Conservation (phyloP, 1,284 basidiomycete genomes). For the Tilletia walkeri region DNA sequence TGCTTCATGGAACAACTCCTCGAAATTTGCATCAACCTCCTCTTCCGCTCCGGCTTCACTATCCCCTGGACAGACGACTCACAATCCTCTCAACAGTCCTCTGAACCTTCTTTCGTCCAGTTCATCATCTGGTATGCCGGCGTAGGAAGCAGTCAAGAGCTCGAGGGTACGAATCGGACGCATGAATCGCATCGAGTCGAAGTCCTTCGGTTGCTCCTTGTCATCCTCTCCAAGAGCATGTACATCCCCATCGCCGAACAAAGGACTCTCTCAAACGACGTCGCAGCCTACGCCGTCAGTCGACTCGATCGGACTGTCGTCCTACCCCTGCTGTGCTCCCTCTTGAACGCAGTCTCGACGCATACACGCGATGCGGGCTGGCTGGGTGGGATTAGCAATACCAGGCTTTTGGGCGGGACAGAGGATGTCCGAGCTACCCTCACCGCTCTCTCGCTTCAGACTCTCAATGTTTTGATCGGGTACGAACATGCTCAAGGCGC, state of each 20-base stretch:
- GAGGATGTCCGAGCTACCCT: conserved; percentile 33
- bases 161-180: conserved; percentile 30
- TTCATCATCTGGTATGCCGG: conserved; percentile 52
- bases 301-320: conserved; percentile 37
- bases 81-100: conserved; percentile 21
- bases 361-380: conserved; percentile 32
- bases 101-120: conserved; percentile 29
- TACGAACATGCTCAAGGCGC: conserved; percentile 28
- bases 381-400: conserved; percentile 29
- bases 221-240: conserved; percentile 49
- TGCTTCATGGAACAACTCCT: conserved; percentile 37
- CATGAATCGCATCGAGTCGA: conserved; percentile 46
- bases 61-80: conserved; percentile 52
- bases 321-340: conserved; percentile 48
- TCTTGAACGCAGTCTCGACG: conserved; percentile 47
- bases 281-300: conserved; percentile 35
- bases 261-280: conserved; percentile 20
- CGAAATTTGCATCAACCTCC: conserved; percentile 38
- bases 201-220: conserved; percentile 44
- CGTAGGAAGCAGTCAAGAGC: conserved; percentile 46
- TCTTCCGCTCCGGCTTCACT: conserved; percentile 53
- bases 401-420: conserved; percentile 26
- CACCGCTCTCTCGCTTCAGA: conserved; percentile 39
- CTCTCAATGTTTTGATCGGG: conserved; percentile 42
- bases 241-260: conserved; percentile 39